These are phyloP conservation scores for Skeletonema costatum DNA, from an alignment of 108 stramenopile genomes.

Conservation along the genomic window DNA sequence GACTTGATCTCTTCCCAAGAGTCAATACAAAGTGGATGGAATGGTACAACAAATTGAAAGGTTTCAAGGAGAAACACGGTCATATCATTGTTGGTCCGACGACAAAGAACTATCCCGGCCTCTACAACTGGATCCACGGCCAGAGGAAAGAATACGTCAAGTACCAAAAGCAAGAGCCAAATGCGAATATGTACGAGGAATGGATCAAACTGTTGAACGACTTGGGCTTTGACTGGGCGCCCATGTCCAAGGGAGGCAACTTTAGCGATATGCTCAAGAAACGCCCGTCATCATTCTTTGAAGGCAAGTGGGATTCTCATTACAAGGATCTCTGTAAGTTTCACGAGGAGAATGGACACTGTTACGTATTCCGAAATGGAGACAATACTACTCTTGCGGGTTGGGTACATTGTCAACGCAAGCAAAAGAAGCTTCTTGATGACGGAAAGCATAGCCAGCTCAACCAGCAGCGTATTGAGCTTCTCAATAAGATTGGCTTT, in stretches of 20 bases:
- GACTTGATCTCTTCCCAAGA: not conserved
- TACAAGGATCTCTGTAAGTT: slow-evolving; percentile 17
- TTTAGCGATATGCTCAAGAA: slow-evolving; percentile 9
- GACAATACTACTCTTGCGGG: slow-evolving; percentile 4
- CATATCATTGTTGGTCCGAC: slow-evolving; percentile 21
- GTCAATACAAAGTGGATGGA: slow-evolving; percentile 16
- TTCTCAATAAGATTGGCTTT: slow-evolving; percentile 64
- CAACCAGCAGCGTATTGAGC: slow-evolving; percentile 62
- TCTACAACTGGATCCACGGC: slow-evolving; percentile 35
- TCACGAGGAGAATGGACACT: slow-evolving; percentile 21
- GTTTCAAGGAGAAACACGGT: slow-evolving; percentile 12
- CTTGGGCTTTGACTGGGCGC: slow-evolving; percentile 28
- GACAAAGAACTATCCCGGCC: not conserved
- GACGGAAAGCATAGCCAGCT: slow-evolving; percentile 25
- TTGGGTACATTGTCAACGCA: slow-evolving; percentile 29
- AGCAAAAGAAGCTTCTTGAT: slow-evolving; percentile 16
- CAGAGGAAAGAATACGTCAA: slow-evolving; percentile 44
- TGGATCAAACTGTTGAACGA: slow-evolving; percentile 25
- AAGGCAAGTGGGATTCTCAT: slow-evolving; percentile 4
- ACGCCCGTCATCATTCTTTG: not conserved
- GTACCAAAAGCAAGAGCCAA: slow-evolving; percentile 5
- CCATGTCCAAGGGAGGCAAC: slow-evolving; percentile 13
- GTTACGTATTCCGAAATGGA: slow-evolving; percentile 11
- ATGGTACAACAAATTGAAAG: not conserved
- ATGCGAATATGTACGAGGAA: slow-evolving; percentile 12